Base-by-base conservation (phyloP, 2,329 filamentous ascomycete genomes). In the Stagonosporopsis chrysanthemi region DNA sequence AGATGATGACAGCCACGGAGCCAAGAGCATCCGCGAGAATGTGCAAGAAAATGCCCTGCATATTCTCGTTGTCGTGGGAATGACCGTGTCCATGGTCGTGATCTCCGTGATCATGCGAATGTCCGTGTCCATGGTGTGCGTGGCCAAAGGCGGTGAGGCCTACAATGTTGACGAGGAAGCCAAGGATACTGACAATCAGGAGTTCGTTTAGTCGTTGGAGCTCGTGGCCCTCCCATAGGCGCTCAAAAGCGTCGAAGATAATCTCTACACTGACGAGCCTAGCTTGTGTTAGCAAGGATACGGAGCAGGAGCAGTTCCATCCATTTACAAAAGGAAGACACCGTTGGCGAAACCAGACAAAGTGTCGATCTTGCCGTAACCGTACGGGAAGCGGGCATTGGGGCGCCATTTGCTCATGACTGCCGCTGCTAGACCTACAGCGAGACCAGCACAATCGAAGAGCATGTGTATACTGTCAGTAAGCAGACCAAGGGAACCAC, bases 381-480 rank as follows among this genome's bases (percentile, higher is more conserved):
- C 95, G 71, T 97, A 98, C 0, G 95, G 95, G 68, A 97, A 98
- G 19, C 88, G 84, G 57, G 90, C 84, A 73, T 90, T 97, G 0
- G 92, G 90, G 1, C 93, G 92, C 93, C 95, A 97, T 77, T 98
- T 98, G 78, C 91, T 95, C 82, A 97, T 91, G 6, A 99, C 92
- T 1, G 94, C 90, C 26, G 95, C 95, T 67, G 94, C 89, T 9
- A 99, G 82, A 11, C 95, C 95, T 33, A 99, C 92, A 1, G 91
- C 86, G 26, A 99, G 84, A 19, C 94, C 95, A 33, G 97, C 88
- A 66, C 95, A 99, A 77, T 99, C 95, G 69, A 99, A 98, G 71
- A 99, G 94, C 95, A 99, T 99, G 78, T 99, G 95, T 62, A 99
- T 95, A 70, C 93, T 98, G 77, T 99, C 95, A 65, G 92, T 97